phyloP scores from a whole-genome alignment of 2,329 filamentous ascomycete genomes.

The Alternaria triticina region DNA sequence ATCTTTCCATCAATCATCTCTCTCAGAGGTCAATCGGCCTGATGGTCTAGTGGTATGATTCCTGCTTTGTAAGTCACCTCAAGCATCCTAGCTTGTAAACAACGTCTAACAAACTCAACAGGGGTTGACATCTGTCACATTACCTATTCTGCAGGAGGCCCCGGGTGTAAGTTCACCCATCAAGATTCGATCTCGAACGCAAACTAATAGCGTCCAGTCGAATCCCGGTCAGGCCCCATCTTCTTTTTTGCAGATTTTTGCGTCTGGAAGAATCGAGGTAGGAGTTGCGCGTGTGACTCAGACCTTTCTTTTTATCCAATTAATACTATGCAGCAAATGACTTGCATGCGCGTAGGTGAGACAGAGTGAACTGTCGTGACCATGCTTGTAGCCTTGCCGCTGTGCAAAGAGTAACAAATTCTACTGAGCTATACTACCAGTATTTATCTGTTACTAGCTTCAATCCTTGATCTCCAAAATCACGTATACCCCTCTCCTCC shows the following conservation, averaged over 20 bases:
- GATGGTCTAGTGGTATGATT: conserved; percentile 37
- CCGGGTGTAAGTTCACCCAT: conserved; percentile 34
- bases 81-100: too few species aligned
- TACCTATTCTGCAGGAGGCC: conserved; percentile 35
- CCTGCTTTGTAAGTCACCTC: conserved; percentile 22
- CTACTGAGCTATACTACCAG: conserved; percentile 15
- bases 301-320: background rate
- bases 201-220: conserved; percentile 25
- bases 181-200: conserved; percentile 10
- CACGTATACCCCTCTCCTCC: conserved; percentile 34
- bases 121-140: background rate
- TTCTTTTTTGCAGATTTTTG: conserved; percentile 13
- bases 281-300: background rate
- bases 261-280: background rate
- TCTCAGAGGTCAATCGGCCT: conserved; percentile 3
- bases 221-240: conserved; percentile 38
- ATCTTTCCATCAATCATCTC: conserved; percentile 2
- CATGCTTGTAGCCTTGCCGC: too few species aligned
- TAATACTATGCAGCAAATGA: too few species aligned
- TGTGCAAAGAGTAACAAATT: background rate
- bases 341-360: too few species aligned
- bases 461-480: conserved; percentile 31
- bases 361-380: too few species aligned
- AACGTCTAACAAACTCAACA: too few species aligned
- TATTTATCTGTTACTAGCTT: conserved; percentile 33